phyloP scores from a whole-genome alignment of 2,329 filamentous ascomycete genomes.

The Cladosporium colombiae region DNA sequence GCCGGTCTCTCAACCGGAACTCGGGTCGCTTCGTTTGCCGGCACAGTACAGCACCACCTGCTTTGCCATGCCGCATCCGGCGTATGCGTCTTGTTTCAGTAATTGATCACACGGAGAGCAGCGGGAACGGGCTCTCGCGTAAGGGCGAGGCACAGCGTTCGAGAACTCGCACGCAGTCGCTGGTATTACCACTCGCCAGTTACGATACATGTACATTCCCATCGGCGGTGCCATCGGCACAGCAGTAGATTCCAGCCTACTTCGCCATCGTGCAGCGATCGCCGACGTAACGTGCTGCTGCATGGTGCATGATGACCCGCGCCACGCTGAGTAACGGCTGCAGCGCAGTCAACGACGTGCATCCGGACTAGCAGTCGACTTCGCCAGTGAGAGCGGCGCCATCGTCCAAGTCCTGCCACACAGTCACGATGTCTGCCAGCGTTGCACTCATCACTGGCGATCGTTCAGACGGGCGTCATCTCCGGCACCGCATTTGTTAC shows the following conservation, averaged over 20 bases:
- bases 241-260: constrained; percentile 5
- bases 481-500: constrained; percentile 11
- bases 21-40: constrained; percentile 14
- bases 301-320: constrained; percentile 10
- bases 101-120: background rate
- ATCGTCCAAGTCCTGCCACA: constrained; percentile 7
- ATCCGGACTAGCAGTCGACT: background rate
- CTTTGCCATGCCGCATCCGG: background rate
- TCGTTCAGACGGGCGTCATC: constrained; percentile 14
- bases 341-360: constrained; percentile 6
- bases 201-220: background rate
- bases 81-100: background rate
- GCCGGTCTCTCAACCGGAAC: background rate
- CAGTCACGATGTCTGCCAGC: constrained; percentile 1
- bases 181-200: background rate
- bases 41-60: background rate
- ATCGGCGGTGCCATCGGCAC: background rate
- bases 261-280: constrained; percentile 11
- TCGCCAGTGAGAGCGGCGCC: background rate
- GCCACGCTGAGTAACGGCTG: constrained; percentile 10
- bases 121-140: background rate
- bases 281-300: constrained; percentile 10
- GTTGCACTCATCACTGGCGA: constrained; percentile 5
- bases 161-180: background rate
- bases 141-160: background rate